Conservation (phyloP, 148 eudicot genomes). For the Suaeda aralocaspica region DNA sequence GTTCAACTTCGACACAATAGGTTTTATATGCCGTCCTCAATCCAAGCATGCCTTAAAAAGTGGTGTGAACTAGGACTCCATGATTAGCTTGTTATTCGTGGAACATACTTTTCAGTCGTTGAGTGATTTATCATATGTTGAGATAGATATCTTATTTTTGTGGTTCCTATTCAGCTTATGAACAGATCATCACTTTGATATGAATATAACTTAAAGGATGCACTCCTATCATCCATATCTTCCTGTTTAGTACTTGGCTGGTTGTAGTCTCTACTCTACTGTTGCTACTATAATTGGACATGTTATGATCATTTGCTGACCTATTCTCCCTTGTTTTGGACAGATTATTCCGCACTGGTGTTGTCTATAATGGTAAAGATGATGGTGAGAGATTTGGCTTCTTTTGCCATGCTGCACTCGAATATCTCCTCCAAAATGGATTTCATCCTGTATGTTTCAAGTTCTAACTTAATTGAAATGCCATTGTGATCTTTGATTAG, state of each 20-base stretch:
- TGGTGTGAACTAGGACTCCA: conserved; percentile 7
- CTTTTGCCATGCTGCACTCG: conserved; percentile 95
- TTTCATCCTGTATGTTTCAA: conserved; percentile 74
- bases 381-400: conserved; percentile 91
- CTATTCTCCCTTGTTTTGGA: conserved; percentile 13
- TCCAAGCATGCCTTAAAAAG: too few relatives aligned
- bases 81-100: not conserved
- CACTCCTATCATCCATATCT: not conserved
- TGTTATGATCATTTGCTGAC: conserved; percentile 17
- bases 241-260: not conserved
- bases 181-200: too few relatives aligned
- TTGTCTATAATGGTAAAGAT: conserved; percentile 71
- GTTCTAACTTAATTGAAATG: not conserved
- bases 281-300: not conserved
- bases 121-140: not conserved
- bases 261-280: not conserved
- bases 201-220: not conserved
- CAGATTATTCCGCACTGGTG: conserved; percentile 70
- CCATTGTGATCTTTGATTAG: conserved; percentile 2
- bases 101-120: not conserved
- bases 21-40: too few relatives aligned
- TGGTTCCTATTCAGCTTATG: too few relatives aligned
- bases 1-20: too few relatives aligned
- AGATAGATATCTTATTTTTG: too few relatives aligned
- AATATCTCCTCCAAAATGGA: conserved; percentile 91